These are phyloP conservation scores for Pelargonium nanum DNA, from an alignment of 345 rosid species.

Conservation along the genomic window DNA sequence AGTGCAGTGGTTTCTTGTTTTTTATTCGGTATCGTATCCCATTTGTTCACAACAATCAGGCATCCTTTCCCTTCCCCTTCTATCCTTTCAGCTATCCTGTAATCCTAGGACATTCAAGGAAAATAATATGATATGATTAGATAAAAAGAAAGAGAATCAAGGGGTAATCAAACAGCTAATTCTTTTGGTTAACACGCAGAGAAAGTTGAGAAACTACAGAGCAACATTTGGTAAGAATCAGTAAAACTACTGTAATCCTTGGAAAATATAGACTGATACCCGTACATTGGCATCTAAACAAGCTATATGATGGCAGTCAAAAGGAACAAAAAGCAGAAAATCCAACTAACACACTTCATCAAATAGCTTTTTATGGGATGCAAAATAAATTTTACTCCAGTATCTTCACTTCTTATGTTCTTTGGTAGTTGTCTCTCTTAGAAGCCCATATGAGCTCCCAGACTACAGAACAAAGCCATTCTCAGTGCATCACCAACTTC, in stretches of 20 bases:
- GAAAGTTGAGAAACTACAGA: no score
- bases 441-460: no score
- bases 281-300: no score
- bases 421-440: neutral
- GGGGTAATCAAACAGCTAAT: constrained; percentile 2
- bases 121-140: constrained; percentile 6
- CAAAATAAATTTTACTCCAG: neutral
- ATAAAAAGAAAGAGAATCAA: neutral
- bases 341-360: neutral
- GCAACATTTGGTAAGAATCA: no score
- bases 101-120: constrained; percentile 40
- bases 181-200: no score
- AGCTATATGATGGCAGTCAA: no score
- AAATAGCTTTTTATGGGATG: neutral
- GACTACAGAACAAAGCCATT: no score
- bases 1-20: constrained; percentile 62
- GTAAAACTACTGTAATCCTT: no score
- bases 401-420: neutral
- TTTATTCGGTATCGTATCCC: constrained; percentile 95
- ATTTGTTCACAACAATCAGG: constrained; percentile 88
- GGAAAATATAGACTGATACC: no score
- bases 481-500: no score
- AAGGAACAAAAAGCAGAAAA: neutral
- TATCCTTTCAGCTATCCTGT: constrained; percentile 84
- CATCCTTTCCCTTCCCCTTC: constrained; percentile 95